Evolutionary conservation across 2,329 filamentous ascomycete species (phyloP), one percentile per base, ranked within the genome.

Genomic region (Alternaria solani): DNA sequence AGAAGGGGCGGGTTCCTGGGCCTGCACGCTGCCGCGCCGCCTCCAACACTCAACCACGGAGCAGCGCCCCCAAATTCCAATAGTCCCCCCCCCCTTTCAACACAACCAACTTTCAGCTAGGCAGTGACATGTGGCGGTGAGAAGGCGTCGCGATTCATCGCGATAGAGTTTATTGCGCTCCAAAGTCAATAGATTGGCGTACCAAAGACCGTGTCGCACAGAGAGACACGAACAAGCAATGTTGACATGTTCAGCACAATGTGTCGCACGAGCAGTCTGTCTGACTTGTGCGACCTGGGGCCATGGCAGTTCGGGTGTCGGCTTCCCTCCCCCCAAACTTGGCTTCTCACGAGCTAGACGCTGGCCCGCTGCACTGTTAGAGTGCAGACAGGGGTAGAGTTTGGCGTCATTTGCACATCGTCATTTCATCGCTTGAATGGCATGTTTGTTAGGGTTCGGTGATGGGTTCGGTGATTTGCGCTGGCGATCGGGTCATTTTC

Each of bases 1-100:
- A 57, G 55, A n/a, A 23, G 49, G 49, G 30, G 56, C 26, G 56
- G 26, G 56, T 36, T 54, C 28, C 43, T 58, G 42, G 46, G 34
- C 46, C 38, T 51, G 5, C 36, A 49, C 32, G 38, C 25, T 51
- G 39, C 55, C 55, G 55, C 55, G 55, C 46, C 55, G 47, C 55
- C 52, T 51, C 39, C 23, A 42, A 36, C 46, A 52, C 36, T 30
- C 26, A 34, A 51, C 44, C 44, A 38, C 30, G 34, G 46, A 49
- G 32, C 30, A 38, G 46, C 34, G 12, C 23, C 32, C 30, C 32
- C 32, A 18, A 36, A 36, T 38, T 23, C 46, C 46, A 49, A 49
- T 49, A 49, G 32, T 23, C 20, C 20, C 20, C 20, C 20, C 46
- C 34, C 20, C 46, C 8, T 38, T 26, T 5, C 8, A 38, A 49